Evolutionary conservation across 805 yeast genomes (phyloP).

Genomic region (Jamesozyma piceae): DNA sequence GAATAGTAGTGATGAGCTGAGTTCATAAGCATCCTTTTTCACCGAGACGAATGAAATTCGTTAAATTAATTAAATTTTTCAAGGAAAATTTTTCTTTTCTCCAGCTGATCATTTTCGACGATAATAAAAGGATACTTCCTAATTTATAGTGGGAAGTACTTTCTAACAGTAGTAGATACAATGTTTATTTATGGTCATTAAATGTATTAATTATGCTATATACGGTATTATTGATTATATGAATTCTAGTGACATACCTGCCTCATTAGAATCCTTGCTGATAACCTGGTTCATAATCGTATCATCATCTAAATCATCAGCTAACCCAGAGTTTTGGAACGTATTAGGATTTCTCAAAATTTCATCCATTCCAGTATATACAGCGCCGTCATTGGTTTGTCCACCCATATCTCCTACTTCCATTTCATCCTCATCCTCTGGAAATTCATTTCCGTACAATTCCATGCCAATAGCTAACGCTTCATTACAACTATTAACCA

Average conservation of each 20-base stretch:
- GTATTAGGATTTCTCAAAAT: conserved; percentile 9
- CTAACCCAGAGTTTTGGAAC: conserved; percentile 18
- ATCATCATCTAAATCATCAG: conserved; percentile 22
- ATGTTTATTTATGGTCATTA: neutral
- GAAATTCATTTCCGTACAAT: conserved; percentile 9
- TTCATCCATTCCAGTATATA: conserved; percentile 15
- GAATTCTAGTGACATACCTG: conserved; percentile 23
- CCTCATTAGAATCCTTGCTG: conserved; percentile 10
- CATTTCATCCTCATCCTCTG: conserved; percentile 1
- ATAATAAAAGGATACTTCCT: neutral
- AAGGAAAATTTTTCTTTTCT: neutral
- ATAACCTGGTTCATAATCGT: conserved; percentile 5
- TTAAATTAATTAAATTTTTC: neutral
- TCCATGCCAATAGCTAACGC: conserved; percentile 33
- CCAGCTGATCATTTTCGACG: neutral
- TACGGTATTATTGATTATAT: neutral
- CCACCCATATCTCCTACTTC: neutral
- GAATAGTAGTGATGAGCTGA: neutral
- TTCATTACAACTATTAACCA: conserved; percentile 31
- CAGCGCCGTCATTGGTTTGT: conserved; percentile 2
- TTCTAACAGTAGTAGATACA: neutral
- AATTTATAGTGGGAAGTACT: neutral
- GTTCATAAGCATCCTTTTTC: neutral
- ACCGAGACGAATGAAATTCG: neutral
- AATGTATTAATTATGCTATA: neutral